Percentiles rank a stretch among this genome's conserved stretches.
phyloP scores from a whole-genome alignment of 2,329 filamentous ascomycete genomes.

The Sporothrix luriei region DNA sequence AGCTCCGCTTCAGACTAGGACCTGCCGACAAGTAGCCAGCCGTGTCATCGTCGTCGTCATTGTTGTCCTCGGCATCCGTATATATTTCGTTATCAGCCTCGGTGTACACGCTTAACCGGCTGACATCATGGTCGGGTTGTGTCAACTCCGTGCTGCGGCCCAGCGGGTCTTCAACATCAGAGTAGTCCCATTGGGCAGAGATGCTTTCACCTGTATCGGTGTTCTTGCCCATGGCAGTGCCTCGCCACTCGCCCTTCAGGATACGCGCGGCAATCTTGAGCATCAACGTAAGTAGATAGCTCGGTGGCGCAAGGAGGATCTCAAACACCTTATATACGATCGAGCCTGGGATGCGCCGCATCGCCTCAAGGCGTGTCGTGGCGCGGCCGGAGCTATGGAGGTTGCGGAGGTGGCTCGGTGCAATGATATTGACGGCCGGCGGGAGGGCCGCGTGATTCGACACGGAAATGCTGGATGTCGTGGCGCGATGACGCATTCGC shows the following conservation, averaged over 20 bases:
- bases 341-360: slow-evolving; percentile 60
- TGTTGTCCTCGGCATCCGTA: slow-evolving; percentile 32
- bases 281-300: slow-evolving; percentile 76
- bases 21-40: slow-evolving; percentile 20
- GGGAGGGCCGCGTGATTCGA: slow-evolving; percentile 65
- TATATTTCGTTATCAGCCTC: slow-evolving; percentile 33
- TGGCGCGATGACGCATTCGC: slow-evolving; percentile 57
- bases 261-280: slow-evolving; percentile 79
- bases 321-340: slow-evolving; percentile 77
- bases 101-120: slow-evolving; percentile 26
- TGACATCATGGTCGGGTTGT: slow-evolving; percentile 5
- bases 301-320: slow-evolving; percentile 77
- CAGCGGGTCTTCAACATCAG: slow-evolving; percentile 49
- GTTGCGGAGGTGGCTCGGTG: slow-evolving; percentile 39
- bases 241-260: slow-evolving; percentile 64
- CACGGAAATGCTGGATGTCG: slow-evolving; percentile 52
- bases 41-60: slow-evolving; percentile 24
- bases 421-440: slow-evolving; percentile 66
- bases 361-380: slow-evolving; percentile 48
- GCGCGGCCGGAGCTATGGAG: slow-evolving; percentile 35
- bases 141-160: slow-evolving; percentile 32
- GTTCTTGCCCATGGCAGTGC: slow-evolving; percentile 55
- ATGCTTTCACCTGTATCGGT: slow-evolving; percentile 58
- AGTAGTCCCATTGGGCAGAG: slow-evolving; percentile 64
- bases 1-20: slow-evolving; percentile 5